Conservation (phyloP, 768 basidiomycete genomes). For the Russula sp. region DNA sequence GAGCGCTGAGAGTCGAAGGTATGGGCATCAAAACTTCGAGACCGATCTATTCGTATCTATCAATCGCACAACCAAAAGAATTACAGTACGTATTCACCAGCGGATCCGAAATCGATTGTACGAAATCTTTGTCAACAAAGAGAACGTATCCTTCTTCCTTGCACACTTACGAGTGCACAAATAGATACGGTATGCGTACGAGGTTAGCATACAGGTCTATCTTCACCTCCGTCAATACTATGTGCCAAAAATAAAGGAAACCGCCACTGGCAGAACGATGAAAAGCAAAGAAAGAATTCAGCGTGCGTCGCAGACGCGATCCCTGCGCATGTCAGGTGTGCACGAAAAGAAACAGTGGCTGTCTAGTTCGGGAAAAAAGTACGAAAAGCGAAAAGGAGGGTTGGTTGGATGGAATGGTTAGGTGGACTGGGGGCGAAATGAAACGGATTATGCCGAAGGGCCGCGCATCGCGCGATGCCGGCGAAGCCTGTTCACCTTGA, state of each 20-base stretch:
- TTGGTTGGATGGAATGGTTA: neutral
- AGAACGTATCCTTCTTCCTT: neutral
- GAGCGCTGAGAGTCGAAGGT: neutral
- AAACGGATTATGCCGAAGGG: neutral
- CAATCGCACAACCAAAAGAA: neutral
- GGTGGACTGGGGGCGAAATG: neutral
- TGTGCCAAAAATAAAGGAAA: neutral
- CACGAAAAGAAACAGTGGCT: neutral
- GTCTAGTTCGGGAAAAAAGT: neutral
- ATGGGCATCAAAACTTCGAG: constrained; percentile 2
- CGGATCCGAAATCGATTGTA: constrained; percentile 2
- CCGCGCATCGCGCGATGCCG: constrained; percentile 24
- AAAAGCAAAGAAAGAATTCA: neutral
- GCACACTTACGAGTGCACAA: neutral
- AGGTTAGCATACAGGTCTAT: neutral
- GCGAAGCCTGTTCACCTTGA: neutral
- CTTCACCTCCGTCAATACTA: constrained; percentile 8
- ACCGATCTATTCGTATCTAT: constrained; percentile 1
- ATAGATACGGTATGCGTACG: neutral
- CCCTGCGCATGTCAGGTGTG: neutral
- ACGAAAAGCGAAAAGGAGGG: neutral
- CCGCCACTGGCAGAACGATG: neutral
- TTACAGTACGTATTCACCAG: neutral
- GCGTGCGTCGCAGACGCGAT: neutral
- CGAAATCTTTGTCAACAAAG: neutral